Conservation (phyloP, 345 rosid genomes). For the Citrus hindsii region DNA sequence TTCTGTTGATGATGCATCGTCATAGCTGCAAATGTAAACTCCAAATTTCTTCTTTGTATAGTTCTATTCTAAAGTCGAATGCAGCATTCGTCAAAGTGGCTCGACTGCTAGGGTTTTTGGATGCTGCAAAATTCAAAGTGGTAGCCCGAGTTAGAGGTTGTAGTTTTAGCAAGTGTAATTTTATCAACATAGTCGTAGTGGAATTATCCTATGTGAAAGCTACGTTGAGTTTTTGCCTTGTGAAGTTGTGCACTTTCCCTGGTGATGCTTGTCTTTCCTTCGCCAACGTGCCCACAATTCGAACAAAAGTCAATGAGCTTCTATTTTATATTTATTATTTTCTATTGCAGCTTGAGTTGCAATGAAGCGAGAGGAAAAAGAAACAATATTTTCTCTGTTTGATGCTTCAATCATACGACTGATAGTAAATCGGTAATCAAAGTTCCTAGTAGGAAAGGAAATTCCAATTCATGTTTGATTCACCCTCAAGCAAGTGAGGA, state of each 20-base stretch:
- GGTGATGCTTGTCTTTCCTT: too few species aligned
- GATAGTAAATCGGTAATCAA: background rate
- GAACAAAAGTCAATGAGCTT: background rate
- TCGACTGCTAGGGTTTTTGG: background rate
- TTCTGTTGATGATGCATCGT: slow-evolving; percentile 16
- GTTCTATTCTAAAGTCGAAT: background rate
- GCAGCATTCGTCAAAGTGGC: slow-evolving; percentile 2
- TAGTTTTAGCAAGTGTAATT: background rate
- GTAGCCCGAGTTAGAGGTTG: background rate
- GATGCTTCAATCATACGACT: background rate
- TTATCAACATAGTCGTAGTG: too few species aligned
- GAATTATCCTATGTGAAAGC: background rate
- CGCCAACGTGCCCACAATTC: background rate
- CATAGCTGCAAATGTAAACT: slow-evolving; percentile 9
- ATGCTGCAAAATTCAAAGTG: background rate
- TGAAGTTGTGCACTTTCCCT: too few species aligned
- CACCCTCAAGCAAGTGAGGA: background rate
- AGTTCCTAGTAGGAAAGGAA: background rate
- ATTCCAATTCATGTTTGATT: background rate
- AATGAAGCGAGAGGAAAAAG: background rate
- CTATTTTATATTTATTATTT: background rate
- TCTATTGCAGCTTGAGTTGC: background rate
- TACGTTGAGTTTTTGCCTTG: too few species aligned
- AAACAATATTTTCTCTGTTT: too few species aligned
- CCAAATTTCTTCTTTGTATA: background rate